A percentile compares a stretch with the other conserved stretches of the same genome.
These are phyloP conservation scores for Ogataea nakhonphanomensis DNA, from an alignment of 805 yeast species.

Conservation along the genomic window DNA sequence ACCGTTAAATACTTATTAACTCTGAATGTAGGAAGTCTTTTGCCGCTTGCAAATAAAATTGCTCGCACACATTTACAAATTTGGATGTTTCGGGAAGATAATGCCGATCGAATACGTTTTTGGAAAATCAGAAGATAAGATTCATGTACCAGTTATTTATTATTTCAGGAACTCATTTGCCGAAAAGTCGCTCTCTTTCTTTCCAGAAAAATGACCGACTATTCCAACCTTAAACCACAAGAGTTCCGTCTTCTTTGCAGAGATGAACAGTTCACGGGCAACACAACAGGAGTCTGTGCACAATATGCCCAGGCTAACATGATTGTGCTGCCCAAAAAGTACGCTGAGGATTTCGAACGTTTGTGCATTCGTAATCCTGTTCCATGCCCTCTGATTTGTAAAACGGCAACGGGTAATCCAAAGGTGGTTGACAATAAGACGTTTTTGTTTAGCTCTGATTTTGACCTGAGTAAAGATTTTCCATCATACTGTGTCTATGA, in stretches of 20 bases:
- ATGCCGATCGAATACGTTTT: neutral
- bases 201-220: neutral
- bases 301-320: slow-evolving; percentile 40
- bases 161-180: too few species aligned
- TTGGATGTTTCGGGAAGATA: neutral
- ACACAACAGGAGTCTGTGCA: slow-evolving; percentile 14
- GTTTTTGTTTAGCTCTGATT: slow-evolving; percentile 14
- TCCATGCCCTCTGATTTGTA: slow-evolving; percentile 36
- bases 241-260: slow-evolving; percentile 9
- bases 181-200: too few species aligned
- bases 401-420: slow-evolving; percentile 24
- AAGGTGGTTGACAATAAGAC: slow-evolving; percentile 16
- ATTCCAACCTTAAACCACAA: slow-evolving; percentile 1
- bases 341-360: slow-evolving; percentile 33
- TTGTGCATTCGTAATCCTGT: slow-evolving; percentile 38
- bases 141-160: neutral
- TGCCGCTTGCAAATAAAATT: neutral
- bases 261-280: slow-evolving; percentile 3
- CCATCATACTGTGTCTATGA: slow-evolving; percentile 36
- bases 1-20: too few species aligned
- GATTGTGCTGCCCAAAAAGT: slow-evolving; percentile 33
- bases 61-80: too few species aligned
- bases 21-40: neutral
- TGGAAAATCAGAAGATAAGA: neutral
- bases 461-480: slow-evolving; percentile 35